Base-by-base conservation (phyloP, 441 rosid species). In the Biscutella auriculata region DNA sequence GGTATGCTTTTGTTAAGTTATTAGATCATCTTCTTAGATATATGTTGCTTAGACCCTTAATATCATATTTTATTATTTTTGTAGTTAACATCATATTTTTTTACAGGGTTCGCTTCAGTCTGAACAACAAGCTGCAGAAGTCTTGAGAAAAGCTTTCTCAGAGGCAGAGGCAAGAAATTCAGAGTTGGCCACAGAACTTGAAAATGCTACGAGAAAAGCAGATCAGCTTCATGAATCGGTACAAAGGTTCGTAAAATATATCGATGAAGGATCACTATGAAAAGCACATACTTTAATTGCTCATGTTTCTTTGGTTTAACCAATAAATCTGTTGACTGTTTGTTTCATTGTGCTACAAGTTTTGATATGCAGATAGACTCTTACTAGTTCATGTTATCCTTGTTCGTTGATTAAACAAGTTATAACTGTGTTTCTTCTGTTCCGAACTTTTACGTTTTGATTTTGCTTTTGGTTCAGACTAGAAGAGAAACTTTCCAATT, bases 401-500 rank as follows among this genome's bases (percentile, higher is more conserved):
- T 19, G n/a, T n/a, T n/a, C n/a, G n/a, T n/a, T n/a, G n/a, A n/a
- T n/a, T 57, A 4, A 29, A 30, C 19, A 19, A 17, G 56, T 47
- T 32, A 25, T 32, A 27, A 37, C 14, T 16, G 19, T 39, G 49
- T 14, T 36, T 45, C 35, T 53, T n/a, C 32, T 41, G 15, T 46
- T 60, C 37, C 11, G 21, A 9, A 58, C 41, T 26, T 26, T 55
- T 50, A 67, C 54, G 41, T 56, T 12, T 55, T 58, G 49, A 37
- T 61, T 73, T 36, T 39, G 42, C 60, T 59, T 76, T 37, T 67
- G 30, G n/a, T 68, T 61, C 79, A 95, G 99, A 73, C 63, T 91
- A 46, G 98, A 95, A 78, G 97, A 95, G 67, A 95, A 86, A 60
- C 95, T 95, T 68, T 81, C 97, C 61, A 95, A 95, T 75, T 84